These are phyloP conservation scores for Aulographum hederae DNA, from an alignment of 2,329 filamentous ascomycete genomes.

Conservation along the genomic window DNA sequence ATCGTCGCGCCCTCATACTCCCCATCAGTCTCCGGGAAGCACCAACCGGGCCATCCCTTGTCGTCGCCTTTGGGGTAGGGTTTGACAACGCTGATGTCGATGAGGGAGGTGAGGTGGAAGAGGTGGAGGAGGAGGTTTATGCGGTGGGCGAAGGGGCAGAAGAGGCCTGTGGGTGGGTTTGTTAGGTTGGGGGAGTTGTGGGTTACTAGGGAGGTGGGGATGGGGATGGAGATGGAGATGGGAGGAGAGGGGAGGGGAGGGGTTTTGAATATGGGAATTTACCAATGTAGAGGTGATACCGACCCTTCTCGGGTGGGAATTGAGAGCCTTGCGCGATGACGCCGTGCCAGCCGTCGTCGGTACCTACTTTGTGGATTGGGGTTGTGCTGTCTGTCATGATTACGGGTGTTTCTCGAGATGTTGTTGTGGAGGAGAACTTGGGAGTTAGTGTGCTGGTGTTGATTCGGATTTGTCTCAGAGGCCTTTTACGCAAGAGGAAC, in stretches of 20 bases:
- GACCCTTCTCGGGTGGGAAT: constrained; percentile 30
- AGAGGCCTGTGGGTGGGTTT: constrained; percentile 39
- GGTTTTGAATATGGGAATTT: not conserved
- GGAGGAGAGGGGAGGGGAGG: no score
- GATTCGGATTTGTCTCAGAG: no score
- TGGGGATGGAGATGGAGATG: no score
- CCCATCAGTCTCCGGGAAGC: constrained; percentile 32
- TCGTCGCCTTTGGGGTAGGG: constrained; percentile 49
- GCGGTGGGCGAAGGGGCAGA: constrained; percentile 48
- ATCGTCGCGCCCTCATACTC: constrained; percentile 41
- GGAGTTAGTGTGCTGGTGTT: no score
- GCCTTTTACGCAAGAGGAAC: no score
- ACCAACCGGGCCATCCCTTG: constrained; percentile 45
- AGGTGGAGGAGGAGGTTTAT: constrained; percentile 38
- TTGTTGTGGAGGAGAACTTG: no score
- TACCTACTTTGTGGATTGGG: constrained; percentile 20
- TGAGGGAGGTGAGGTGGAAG: constrained; percentile 35
- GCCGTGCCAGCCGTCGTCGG: constrained; percentile 32
- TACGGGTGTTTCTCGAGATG: no score
- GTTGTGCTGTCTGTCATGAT: no score
- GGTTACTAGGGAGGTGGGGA: no score
- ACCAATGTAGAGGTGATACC: constrained; percentile 39
- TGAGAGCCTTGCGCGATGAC: constrained; percentile 26
- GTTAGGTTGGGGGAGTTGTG: no score
- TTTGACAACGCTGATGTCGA: constrained; percentile 40